Base-by-base conservation (phyloP, 1,139 yeast species). In the Debaryomycetaceae sp. region DNA sequence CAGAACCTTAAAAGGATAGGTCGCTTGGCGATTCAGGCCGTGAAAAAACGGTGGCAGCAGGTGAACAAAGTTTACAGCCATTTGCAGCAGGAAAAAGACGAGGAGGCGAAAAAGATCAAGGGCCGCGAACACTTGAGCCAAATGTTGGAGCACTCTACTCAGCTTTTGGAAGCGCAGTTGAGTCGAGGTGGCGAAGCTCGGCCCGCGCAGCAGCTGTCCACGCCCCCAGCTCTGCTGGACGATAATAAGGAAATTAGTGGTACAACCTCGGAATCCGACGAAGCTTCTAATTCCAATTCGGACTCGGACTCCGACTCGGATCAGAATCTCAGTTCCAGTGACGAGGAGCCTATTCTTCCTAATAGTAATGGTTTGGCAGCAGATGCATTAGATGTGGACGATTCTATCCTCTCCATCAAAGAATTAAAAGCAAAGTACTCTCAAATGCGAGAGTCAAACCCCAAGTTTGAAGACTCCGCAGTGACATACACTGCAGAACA, bases 121-220 rank as follows among this genome's bases (percentile, higher is more conserved):
- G 96, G 96, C 22, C 81, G 90, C 48, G 81, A 82, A 40, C 95
- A 87, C 47, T 64, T 90, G 37, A 77, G 86, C 37, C 80, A 83
- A 48, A 87, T 90, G 68, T 59, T 90, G 37, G 94, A 87, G 42
- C 93, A 87, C 44, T 85, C 95, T 18, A 85, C 95, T 0, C 90
- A 82, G 47, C 66, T 90, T 27, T 62, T 90, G 23, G 96, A 86
- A 39, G 93, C 95, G 1, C 94, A 90, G 39, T 55, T 81, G 30
- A 68, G 70, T 25, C 53, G 58, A 23, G 40, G 35, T 16, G 51
- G 40, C 5, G 38, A 30, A 16, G 43, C 37, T 7, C 20, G 20
- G 6, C 10, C 20, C 8, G 20, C 20, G 20, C 8, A 18, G 20
- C 8, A 18, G 10, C n/a, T n/a, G n/a, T n/a, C n/a, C 22, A 7